phyloP scores from a whole-genome alignment of 1,139 yeast genomes.

The Magnusiomyces magnusii region DNA sequence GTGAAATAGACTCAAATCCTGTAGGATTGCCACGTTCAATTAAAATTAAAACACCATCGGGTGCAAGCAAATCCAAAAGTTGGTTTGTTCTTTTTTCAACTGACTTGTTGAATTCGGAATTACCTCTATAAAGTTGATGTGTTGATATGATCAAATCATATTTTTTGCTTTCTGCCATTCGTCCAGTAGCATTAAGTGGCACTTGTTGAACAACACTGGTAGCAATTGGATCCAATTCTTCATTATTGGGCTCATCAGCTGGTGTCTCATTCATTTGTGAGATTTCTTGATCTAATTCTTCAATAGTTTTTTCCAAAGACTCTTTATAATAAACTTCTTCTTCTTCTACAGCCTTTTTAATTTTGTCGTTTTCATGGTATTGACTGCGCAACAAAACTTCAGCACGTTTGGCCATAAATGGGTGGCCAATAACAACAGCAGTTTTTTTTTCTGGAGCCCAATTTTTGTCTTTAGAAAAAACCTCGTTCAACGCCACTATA shows the following conservation, averaged over 20 bases:
- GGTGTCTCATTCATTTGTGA: not conserved
- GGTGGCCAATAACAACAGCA: slow-evolving; percentile 64
- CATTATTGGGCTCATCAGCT: slow-evolving; percentile 5
- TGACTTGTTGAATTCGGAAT: slow-evolving; percentile 52
- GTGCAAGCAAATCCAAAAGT: slow-evolving; percentile 54
- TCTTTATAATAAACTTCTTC: not conserved
- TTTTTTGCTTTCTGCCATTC: slow-evolving; percentile 20
- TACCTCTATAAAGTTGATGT: slow-evolving; percentile 62
- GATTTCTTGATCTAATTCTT: not conserved
- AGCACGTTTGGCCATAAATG: slow-evolving; percentile 73
- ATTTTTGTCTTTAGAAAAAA: slow-evolving; percentile 50
- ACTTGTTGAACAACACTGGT: slow-evolving; percentile 3
- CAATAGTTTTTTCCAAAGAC: not conserved
- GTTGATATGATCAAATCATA: slow-evolving; percentile 85
- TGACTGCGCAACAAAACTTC: slow-evolving; percentile 69
- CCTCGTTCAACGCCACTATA: slow-evolving; percentile 76
- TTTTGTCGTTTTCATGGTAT: slow-evolving; percentile 9
- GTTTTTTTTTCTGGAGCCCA: slow-evolving; percentile 60
- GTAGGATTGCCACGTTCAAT: slow-evolving; percentile 85
- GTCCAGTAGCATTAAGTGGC: not conserved
- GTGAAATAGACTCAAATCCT: slow-evolving; percentile 81
- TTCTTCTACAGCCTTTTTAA: not conserved
- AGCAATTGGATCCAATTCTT: slow-evolving; percentile 17
- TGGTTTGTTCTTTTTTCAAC: slow-evolving; percentile 63
- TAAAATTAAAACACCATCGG: slow-evolving; percentile 70